phyloP scores from a whole-genome alignment of 2,329 filamentous ascomycete genomes.

The Ophiostoma triangulosporum region DNA sequence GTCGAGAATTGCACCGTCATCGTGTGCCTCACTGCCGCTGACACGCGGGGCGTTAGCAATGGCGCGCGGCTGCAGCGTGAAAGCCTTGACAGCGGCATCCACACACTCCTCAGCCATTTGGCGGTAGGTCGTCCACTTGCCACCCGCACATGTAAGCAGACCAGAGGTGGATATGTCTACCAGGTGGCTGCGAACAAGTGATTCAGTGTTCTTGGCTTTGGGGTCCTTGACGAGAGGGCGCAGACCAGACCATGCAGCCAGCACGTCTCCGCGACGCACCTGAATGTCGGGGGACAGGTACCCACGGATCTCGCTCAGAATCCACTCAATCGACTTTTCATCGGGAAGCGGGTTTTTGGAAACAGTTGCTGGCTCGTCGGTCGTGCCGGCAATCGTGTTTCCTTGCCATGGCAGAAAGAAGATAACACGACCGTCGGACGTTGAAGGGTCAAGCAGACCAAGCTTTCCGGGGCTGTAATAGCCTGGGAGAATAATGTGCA shows the following conservation, averaged over 20 bases:
- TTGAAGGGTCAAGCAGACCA: constrained; percentile 68
- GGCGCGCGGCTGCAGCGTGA: constrained; percentile 41
- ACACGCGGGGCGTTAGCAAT: constrained; percentile 43
- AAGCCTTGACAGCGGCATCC: constrained; percentile 58
- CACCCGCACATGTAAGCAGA: constrained; percentile 66
- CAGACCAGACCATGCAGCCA: constrained; percentile 67
- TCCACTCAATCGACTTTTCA: constrained; percentile 70
- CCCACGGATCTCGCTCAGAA: constrained; percentile 62
- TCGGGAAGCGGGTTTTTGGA: constrained; percentile 56
- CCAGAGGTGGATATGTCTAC: constrained; percentile 61
- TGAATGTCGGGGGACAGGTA: constrained; percentile 64
- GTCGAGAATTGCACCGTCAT: constrained; percentile 58
- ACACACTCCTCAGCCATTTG: constrained; percentile 81
- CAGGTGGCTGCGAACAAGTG: constrained; percentile 69
- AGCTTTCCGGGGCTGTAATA: constrained; percentile 68
- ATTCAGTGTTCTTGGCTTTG: constrained; percentile 68
- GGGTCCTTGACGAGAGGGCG: constrained; percentile 69
- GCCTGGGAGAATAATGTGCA: constrained; percentile 70
- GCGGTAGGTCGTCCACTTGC: constrained; percentile 81
- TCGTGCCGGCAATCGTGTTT: constrained; percentile 74
- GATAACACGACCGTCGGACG: constrained; percentile 74
- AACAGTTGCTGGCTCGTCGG: constrained; percentile 58
- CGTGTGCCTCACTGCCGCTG: constrained; percentile 50
- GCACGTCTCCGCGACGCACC: constrained; percentile 59
- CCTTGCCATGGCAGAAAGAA: constrained; percentile 82